Evolutionary conservation across 495 filamentous ascomycete species (phyloP).

Genomic region (Beverwykella pulmonaria): DNA sequence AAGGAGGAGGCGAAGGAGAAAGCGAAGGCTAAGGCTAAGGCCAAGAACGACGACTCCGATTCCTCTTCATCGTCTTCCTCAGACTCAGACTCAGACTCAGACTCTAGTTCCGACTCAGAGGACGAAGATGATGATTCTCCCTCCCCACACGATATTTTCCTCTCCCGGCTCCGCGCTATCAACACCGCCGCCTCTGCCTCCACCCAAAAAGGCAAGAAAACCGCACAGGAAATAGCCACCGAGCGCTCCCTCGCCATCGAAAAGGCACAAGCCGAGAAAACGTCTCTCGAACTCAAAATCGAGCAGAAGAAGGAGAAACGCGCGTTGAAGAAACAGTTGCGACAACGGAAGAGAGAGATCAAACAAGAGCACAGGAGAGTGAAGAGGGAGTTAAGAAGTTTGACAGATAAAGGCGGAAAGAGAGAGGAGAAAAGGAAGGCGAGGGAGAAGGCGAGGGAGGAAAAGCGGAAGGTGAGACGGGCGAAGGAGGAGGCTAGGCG

Average conservation of each 20-base stretch:
- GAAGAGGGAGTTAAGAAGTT: constrained; percentile 17
- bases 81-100: constrained; percentile 20
- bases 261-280: constrained; percentile 12
- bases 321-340: constrained; percentile 5
- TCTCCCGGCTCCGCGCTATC: constrained; percentile 24
- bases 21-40: constrained; percentile 7
- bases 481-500: constrained; percentile 6
- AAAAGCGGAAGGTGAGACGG: constrained; percentile 1
- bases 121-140: neutral
- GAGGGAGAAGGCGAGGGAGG: neutral
- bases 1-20: too few species aligned
- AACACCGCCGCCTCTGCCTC: constrained; percentile 4
- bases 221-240: neutral
- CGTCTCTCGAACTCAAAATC: constrained; percentile 21
- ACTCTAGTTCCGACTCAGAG: constrained; percentile 4
- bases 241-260: constrained; percentile 31
- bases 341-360: constrained; percentile 13
- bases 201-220: constrained; percentile 29
- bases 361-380: constrained; percentile 3
- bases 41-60: constrained; percentile 10
- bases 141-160: constrained; percentile 5
- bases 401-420: neutral
- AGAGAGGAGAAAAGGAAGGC: neutral
- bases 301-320: constrained; percentile 27
- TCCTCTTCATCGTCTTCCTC: constrained; percentile 9